Base-by-base conservation (phyloP, 768 basidiomycete genomes). In the Coprinopsis sp. region DNA sequence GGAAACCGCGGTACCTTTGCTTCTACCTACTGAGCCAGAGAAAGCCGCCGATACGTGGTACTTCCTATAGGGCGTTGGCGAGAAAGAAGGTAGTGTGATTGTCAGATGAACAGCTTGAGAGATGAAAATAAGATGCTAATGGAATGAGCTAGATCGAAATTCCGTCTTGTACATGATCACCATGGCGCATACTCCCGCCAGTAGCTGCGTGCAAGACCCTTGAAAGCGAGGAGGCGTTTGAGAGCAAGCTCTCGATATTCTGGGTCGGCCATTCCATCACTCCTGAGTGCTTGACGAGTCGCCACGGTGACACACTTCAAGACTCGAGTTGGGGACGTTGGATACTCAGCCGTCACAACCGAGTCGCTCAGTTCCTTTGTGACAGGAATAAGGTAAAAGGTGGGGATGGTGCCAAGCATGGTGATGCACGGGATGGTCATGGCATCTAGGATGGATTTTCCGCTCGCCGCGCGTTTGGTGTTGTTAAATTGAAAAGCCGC, bases 401-500 rank as follows among this genome's bases (percentile, higher is more conserved):
- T 56, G 21, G 66, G 68, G 16, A 34, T 50, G 21, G 64, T 65
- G 27, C 67, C 61, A 14, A 49, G 21, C 63, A 70, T 64, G 23
- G 54, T 58, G 51, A 71, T 64, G 42, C 56, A 58, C n/a, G 66
- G 61, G 22, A 68, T 62, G 14, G 52, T 59, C 62, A 62, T 65
- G 30, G 37, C 19, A 18, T 53, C 44, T 3, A 64, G 57, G 23
- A 24, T 13, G 21, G 33, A 14, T 22, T 47, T 33, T 38, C 59
- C 58, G 8, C 27, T 41, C 28, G 25, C 46, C 41, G 34, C 47
- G 23, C 58, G 58, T 27, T 46, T 56, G 25, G 7, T 5, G 45
- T 63, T 65, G 51, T 65, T 68, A 44, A 31, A 50, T 43, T 63
- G 58, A 47, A 61, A 64, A 12, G 60, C 59, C 14, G 63, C 59